Evolutionary conservation across 2,329 filamentous ascomycete genomes (phyloP).

Genomic region (Nigrospora osmanthi): DNA sequence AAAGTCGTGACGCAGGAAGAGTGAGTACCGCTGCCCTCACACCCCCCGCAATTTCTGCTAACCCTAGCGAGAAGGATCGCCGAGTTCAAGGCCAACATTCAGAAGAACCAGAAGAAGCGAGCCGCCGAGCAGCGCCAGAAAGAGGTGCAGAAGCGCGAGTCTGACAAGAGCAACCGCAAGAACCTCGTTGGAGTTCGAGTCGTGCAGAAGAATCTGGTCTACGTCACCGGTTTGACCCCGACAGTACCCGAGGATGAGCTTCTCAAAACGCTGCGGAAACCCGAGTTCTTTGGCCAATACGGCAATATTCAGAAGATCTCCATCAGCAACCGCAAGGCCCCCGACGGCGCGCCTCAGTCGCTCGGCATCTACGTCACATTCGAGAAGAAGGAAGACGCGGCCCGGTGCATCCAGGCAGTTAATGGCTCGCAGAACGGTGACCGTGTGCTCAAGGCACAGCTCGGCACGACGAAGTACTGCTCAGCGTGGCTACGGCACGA

Average conservation of each 20-base stretch:
- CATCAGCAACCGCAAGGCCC: slow-evolving; percentile 87
- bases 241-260: slow-evolving; percentile 88
- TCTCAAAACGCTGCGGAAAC: slow-evolving; percentile 79
- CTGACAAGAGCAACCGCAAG: slow-evolving; percentile 90
- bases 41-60: slow-evolving; percentile 30
- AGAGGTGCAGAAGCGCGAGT: slow-evolving; percentile 88
- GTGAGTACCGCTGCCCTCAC: slow-evolving; percentile 32
- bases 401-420: slow-evolving; percentile 82
- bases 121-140: slow-evolving; percentile 79
- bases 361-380: slow-evolving; percentile 99
- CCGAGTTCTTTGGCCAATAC: slow-evolving; percentile 96
- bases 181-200: slow-evolving; percentile 92
- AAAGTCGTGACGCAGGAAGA: slow-evolving; percentile 93
- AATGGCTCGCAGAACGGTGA: slow-evolving; percentile 91
- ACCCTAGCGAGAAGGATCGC: slow-evolving; percentile 47
- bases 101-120: slow-evolving; percentile 89
- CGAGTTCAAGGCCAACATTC: slow-evolving; percentile 68
- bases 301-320: slow-evolving; percentile 98
- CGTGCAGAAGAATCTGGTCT: slow-evolving; percentile 97
- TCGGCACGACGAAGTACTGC: slow-evolving; percentile 96
- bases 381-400: slow-evolving; percentile 82
- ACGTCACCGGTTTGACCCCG: slow-evolving; percentile 90
- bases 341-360: slow-evolving; percentile 70
- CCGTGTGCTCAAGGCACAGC: slow-evolving; percentile 66
- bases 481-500: slow-evolving; percentile 94